phyloP scores from a whole-genome alignment of 2,329 filamentous ascomycete species.

The Penicillium hesseltinei region DNA sequence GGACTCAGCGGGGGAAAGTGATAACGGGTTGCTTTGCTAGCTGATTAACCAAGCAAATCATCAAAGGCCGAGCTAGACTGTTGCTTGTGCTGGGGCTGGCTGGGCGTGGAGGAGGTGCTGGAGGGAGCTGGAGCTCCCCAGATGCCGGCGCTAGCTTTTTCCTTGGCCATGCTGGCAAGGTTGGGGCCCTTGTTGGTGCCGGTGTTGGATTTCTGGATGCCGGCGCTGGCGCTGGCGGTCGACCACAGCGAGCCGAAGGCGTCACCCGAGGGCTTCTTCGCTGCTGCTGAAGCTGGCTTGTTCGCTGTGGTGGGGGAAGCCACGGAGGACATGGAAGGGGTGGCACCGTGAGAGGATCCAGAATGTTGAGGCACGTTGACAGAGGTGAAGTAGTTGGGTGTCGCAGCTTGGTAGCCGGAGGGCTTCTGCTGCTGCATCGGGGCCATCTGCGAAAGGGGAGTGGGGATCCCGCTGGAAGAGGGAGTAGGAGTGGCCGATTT shows the following conservation, averaged over 20 bases:
- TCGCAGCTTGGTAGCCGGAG: conserved; percentile 68
- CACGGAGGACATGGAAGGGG: conserved; percentile 39
- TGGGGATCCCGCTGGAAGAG: conserved; percentile 52
- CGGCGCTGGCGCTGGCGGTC: conserved; percentile 64
- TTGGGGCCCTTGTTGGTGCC: conserved; percentile 67
- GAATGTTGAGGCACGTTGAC: conserved; percentile 49
- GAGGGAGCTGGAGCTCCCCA: conserved; percentile 73
- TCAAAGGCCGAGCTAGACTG: conserved; percentile 38
- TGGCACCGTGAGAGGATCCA: conserved; percentile 36
- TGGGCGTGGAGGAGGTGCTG: conserved; percentile 51
- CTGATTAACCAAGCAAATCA: conserved; percentile 40
- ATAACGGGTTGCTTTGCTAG: background rate
- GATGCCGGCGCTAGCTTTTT: conserved; percentile 91
- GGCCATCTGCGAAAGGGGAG: conserved; percentile 48
- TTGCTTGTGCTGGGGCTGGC: conserved; percentile 33
- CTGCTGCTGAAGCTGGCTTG: conserved; percentile 47
- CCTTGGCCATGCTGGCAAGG: conserved; percentile 93
- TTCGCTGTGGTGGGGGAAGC: conserved; percentile 40
- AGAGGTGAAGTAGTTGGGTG: conserved; percentile 94
- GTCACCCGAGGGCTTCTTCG: conserved; percentile 61
- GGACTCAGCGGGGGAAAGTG: background rate
- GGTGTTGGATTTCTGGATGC: conserved; percentile 70
- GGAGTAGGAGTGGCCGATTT: conserved; percentile 77
- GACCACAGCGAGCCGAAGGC: conserved; percentile 87
- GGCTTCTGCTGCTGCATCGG: conserved; percentile 52